Percentiles rank a stretch among this genome's conserved stretches.
Evolutionary conservation across 257 asterid genomes (phyloP).

Genomic region (Euphrasia confusa): DNA sequence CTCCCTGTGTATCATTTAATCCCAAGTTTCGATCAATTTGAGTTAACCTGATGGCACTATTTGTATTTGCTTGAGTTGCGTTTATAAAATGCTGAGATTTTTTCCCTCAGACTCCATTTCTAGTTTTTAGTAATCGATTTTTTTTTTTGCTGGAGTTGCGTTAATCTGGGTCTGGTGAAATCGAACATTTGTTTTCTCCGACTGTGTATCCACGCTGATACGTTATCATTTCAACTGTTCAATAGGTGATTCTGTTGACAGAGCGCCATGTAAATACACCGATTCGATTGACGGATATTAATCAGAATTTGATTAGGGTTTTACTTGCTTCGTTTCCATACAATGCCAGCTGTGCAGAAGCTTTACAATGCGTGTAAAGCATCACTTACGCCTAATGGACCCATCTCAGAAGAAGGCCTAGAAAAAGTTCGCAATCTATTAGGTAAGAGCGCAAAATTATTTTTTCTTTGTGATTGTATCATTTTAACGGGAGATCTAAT

Average conservation of each 20-base stretch:
- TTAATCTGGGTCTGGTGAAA: not conserved
- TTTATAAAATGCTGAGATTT: not conserved
- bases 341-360: constrained; percentile 99
- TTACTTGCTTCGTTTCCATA: constrained; percentile 31
- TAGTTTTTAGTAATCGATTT: not conserved
- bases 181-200: not conserved
- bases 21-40: not conserved
- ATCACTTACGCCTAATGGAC: constrained; percentile 83
- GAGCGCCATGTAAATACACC: not conserved
- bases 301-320: constrained; percentile 10
- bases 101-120: not conserved
- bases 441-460: constrained; percentile 47
- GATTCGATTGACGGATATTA: not conserved
- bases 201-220: not conserved
- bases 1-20: not conserved
- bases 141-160: not conserved
- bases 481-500: not conserved
- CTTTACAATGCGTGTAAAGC: constrained; percentile 93
- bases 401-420: constrained; percentile 84
- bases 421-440: constrained; percentile 76
- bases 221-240: not conserved
- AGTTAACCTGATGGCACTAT: not conserved
- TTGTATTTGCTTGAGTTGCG: not conserved
- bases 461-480: constrained; percentile 6
- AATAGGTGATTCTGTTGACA: not conserved